Base-by-base conservation (phyloP, 306 rosid species). In the Acacia confusa region DNA sequence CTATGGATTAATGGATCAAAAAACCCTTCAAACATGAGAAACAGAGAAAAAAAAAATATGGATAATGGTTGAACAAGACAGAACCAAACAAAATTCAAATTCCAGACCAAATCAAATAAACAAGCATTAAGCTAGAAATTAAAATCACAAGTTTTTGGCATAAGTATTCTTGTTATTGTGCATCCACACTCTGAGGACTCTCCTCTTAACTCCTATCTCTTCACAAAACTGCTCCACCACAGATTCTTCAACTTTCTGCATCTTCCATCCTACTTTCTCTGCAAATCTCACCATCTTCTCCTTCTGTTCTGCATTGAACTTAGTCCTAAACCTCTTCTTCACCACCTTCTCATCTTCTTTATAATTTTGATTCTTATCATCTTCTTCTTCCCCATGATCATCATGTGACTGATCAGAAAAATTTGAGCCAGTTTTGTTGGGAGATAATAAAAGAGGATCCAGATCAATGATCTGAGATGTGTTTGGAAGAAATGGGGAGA, bases 161-260 rank as follows among this genome's bases (percentile, higher is more conserved):
- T 79, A 86, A 27, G 79, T 81, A 79, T 86, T 86, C 84, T 88
- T 90, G 81, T 90, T 90, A 79, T 90, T 90, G 72, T 90, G 94
- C 88, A 90, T 87, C 94, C 94, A 90, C 36, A 90, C 92, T 84
- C 85, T 90, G 72, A 90, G 89, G 19, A 90, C 90, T 57, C 87
- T 84, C 50, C 91, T 86, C 72, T 84, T 85, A 76, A 90, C 86
- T 78, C 94, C 91, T 76, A 84, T 68, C 85, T 88, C 92, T 64
- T 85, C 77, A 79, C 92, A 90, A 66, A 90, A 82, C 66, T 78
- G 83, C 9, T 83, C 85, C 77, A 90, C 87, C 27, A 67, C 78
- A 47, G 85, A 84, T 57, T 88, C 91, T 12, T 90, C 92, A 12
- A 74, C 27, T 74, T 83, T 88, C 84, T 87, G 91, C 57, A 88